Percentiles rank a stretch among this genome's conserved stretches.
phyloP scores from a whole-genome alignment of 2,329 filamentous ascomycete genomes.

The Phialophora chinensis region DNA sequence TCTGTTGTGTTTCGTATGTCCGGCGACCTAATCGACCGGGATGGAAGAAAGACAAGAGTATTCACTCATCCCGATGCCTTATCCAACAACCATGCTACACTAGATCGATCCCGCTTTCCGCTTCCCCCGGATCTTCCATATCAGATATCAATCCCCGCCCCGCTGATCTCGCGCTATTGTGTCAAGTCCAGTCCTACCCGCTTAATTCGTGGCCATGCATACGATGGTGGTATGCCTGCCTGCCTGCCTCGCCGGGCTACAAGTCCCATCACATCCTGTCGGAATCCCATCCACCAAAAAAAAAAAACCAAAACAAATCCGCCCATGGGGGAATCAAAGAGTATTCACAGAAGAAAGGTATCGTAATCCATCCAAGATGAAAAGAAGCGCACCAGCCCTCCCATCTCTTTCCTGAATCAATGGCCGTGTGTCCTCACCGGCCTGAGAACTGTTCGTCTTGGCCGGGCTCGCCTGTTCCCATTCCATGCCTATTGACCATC shows the following conservation, averaged over 20 bases:
- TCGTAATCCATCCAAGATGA: slow-evolving; percentile 5
- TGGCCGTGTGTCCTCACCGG: neutral
- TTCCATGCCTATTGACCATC: neutral
- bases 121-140: no score
- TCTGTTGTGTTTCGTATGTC: no score
- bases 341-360: neutral
- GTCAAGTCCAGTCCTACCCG: neutral
- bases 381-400: neutral
- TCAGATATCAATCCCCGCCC: no score
- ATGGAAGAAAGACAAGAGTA: no score
- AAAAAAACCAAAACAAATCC: neutral
- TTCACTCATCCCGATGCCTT: no score
- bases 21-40: no score
- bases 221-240: neutral
- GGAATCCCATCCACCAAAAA: neutral
- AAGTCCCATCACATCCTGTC: neutral
- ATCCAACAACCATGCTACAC: no score
- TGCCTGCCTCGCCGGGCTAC: neutral
- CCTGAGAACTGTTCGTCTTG: slow-evolving; percentile 1
- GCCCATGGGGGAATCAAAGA: slow-evolving; percentile 9
- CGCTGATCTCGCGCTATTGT: no score
- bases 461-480: neutral
- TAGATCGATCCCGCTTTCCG: no score
- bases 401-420: neutral
- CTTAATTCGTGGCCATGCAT: neutral